A percentile compares a stretch with the other conserved stretches of the same genome.
Evolutionary conservation across 495 filamentous ascomycete genomes (phyloP).

Genomic region (Rusavskia elegans): DNA sequence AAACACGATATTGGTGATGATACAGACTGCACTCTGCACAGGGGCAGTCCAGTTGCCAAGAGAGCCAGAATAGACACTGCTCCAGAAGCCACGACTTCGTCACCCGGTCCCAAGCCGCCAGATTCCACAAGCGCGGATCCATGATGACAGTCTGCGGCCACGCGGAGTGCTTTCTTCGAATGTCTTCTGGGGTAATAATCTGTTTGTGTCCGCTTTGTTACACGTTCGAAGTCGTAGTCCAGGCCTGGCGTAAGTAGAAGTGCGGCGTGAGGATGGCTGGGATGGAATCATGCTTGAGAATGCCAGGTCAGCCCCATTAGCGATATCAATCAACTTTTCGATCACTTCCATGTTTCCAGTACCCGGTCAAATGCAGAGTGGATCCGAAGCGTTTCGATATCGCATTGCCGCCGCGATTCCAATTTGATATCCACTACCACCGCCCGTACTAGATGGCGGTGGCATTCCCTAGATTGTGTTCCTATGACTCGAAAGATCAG

Average conservation of each 20-base stretch:
- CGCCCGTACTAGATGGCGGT: conserved; percentile 7
- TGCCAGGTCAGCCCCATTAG: no score
- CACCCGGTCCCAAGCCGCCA: not conserved
- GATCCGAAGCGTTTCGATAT: no score
- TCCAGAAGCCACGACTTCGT: conserved; percentile 1
- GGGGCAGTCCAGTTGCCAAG: conserved; percentile 1
- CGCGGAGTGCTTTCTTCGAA: no score
- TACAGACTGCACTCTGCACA: not conserved
- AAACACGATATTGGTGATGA: conserved; percentile 18
- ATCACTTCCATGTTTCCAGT: no score
- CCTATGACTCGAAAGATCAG: conserved; percentile 27
- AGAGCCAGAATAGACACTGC: conserved; percentile 5
- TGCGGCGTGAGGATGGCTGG: not conserved
- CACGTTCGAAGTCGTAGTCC: not conserved
- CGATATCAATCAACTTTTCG: no score
- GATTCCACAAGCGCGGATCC: not conserved
- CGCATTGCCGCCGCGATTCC: no score
- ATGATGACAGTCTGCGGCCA: not conserved
- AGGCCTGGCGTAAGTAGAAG: not conserved
- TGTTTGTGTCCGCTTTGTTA: no score
- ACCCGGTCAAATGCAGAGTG: no score
- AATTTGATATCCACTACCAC: no score
- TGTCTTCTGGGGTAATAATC: no score
- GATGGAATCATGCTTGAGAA: no score
- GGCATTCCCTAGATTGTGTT: conserved; percentile 68